Percentiles rank a stretch among this genome's conserved stretches.
Evolutionary conservation across 495 filamentous ascomycete species (phyloP).

Genomic region (Aspergillus nanangensis): DNA sequence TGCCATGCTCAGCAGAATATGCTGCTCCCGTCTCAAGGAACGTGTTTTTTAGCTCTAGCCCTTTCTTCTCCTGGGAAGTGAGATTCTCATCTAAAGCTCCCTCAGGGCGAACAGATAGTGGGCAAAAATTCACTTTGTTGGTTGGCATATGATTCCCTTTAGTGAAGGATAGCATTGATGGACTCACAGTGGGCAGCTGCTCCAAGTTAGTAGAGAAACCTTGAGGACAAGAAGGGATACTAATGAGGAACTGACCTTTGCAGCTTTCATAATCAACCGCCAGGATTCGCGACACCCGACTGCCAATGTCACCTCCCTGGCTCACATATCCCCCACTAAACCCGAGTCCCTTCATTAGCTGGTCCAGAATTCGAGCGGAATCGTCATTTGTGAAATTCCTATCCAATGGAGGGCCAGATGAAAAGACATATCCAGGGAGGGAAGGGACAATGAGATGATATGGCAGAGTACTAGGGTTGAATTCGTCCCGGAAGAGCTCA

Average conservation of each 20-base stretch:
- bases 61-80: slow-evolving; percentile 29
- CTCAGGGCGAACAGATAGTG: slow-evolving; percentile 51
- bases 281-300: slow-evolving; percentile 41
- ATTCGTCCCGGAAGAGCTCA: slow-evolving; percentile 42
- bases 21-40: slow-evolving; percentile 41
- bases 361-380: slow-evolving; percentile 46
- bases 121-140: slow-evolving; percentile 26
- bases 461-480: slow-evolving; percentile 50
- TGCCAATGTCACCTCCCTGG: slow-evolving; percentile 66
- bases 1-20: slow-evolving; percentile 56
- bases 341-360: slow-evolving; percentile 56
- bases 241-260: slow-evolving; percentile 32
- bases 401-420: slow-evolving; percentile 45
- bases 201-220: too few relatives aligned
- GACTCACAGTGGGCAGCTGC: slow-evolving; percentile 32
- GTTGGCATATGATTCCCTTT: too few relatives aligned
- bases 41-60: slow-evolving; percentile 20
- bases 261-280: slow-evolving; percentile 36
- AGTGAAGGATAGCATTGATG: too few relatives aligned
- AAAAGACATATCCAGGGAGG: slow-evolving; percentile 59
- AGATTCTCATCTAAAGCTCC: slow-evolving; percentile 47
- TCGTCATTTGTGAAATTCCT: slow-evolving; percentile 40
- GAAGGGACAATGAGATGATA: slow-evolving; percentile 66
- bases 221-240: too few relatives aligned
- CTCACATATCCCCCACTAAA: slow-evolving; percentile 55